Percentiles rank a stretch among this genome's conserved stretches.
These are phyloP conservation scores for Tolypocladium paradoxum DNA, from an alignment of 2,329 filamentous ascomycete genomes.

Conservation along the genomic window DNA sequence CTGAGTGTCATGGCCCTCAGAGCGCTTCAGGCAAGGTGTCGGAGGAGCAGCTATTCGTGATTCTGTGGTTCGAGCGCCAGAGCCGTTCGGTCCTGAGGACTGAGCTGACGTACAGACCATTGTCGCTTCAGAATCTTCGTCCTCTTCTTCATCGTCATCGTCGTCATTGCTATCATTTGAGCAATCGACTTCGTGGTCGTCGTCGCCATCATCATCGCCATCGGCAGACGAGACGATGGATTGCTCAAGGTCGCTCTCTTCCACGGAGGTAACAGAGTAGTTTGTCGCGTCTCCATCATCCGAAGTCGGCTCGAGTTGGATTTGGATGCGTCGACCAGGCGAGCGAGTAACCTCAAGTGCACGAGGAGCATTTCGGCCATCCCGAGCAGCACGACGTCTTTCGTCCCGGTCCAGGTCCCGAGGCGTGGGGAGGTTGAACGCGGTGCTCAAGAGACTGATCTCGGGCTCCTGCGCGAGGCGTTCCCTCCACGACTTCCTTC, in stretches of 20 bases:
- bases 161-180: background rate
- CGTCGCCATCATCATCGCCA: background rate
- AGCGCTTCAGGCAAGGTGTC: background rate
- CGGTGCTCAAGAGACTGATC: constrained; percentile 8
- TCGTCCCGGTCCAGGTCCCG: constrained; percentile 6
- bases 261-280: background rate
- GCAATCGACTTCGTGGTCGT: background rate
- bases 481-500: constrained; percentile 4
- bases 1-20: background rate
- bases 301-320: background rate
- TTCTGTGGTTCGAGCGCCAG: background rate
- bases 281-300: background rate
- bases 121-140: background rate
- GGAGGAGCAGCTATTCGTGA: background rate
- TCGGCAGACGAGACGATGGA: background rate
- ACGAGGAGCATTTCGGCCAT: background rate
- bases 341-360: background rate
- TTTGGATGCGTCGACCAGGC: background rate
- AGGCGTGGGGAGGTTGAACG: constrained; percentile 10
- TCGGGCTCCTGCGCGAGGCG: constrained; percentile 2
- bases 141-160: background rate
- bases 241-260: background rate
- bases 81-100: no score
- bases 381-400: background rate
- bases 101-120: background rate